These are phyloP conservation scores for Yamadazyma membranifaciens DNA, from an alignment of 1,139 yeast genomes.

Conservation along the genomic window DNA sequence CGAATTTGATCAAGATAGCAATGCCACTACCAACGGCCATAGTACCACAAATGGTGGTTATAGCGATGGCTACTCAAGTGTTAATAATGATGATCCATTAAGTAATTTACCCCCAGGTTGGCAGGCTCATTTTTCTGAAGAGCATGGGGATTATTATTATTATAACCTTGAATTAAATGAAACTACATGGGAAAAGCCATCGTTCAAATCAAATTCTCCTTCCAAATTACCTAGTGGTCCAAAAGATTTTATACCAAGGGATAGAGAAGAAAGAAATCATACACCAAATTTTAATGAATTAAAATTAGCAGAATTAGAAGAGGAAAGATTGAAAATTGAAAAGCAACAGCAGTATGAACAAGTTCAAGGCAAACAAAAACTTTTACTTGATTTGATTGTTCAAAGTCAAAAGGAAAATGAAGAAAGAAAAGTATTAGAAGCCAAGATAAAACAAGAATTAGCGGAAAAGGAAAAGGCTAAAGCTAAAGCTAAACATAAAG, in stretches of 20 bases:
- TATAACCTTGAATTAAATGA: slow-evolving; percentile 47
- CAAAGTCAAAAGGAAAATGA: slow-evolving; percentile 32
- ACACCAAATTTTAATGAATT: slow-evolving; percentile 12
- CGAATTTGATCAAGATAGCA: not conserved
- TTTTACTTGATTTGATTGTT: slow-evolving; percentile 36
- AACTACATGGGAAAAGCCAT: slow-evolving; percentile 54
- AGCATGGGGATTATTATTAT: slow-evolving; percentile 48
- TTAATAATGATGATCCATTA: slow-evolving; percentile 1
- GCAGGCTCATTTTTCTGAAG: slow-evolving; percentile 42
- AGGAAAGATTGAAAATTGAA: slow-evolving; percentile 31
- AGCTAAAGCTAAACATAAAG: slow-evolving; percentile 13
- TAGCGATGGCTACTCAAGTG: slow-evolving; percentile 5
- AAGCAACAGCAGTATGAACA: slow-evolving; percentile 33
- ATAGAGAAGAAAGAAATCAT: not conserved
- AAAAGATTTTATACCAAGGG: not conserved
- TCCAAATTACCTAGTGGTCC: slow-evolving; percentile 5
- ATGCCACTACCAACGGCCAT: not conserved
- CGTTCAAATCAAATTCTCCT: slow-evolving; percentile 11
- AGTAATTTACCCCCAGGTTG: slow-evolving; percentile 50
- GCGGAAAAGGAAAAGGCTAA: slow-evolving; percentile 12
- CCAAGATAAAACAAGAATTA: slow-evolving; percentile 12
- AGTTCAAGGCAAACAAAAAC: slow-evolving; percentile 30
- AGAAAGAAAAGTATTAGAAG: slow-evolving; percentile 16
- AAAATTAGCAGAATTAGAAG: slow-evolving; percentile 33
- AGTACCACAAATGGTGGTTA: not conserved